These are phyloP conservation scores for Colletotrichum viniferum DNA, from an alignment of 2,329 filamentous ascomycete genomes.

Conservation along the genomic window DNA sequence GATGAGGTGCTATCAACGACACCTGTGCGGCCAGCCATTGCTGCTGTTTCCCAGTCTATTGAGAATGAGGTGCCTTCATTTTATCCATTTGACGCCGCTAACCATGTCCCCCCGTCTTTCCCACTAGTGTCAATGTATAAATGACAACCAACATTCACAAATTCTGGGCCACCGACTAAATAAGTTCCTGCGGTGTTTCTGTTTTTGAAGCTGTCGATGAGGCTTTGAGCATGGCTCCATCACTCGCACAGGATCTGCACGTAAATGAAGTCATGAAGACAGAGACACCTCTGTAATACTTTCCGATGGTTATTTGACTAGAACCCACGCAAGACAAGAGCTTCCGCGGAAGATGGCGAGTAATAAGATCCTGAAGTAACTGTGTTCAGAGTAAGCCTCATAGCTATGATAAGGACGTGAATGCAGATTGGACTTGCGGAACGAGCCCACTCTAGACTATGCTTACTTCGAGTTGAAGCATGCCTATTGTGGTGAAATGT, in stretches of 20 bases:
- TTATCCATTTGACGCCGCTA: too few species aligned
- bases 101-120: too few species aligned
- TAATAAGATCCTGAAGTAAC: too few species aligned
- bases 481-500: too few species aligned
- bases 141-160: background rate
- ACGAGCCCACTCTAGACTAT: too few species aligned
- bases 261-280: background rate
- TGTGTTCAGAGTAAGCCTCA: too few species aligned
- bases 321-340: background rate
- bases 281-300: background rate
- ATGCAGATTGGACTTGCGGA: too few species aligned
- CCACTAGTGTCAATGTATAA: background rate
- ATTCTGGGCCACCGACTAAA: too few species aligned
- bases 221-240: rapidly evolving
- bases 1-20: background rate
- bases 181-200: too few species aligned
- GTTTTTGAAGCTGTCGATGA: background rate
- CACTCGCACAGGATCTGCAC: background rate
- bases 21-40: background rate
- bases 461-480: too few species aligned
- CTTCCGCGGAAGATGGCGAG: background rate
- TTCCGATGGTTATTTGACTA: background rate
- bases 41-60: background rate
- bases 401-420: too few species aligned
- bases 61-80: rapidly evolving